A percentile compares a stretch with the other conserved stretches of the same genome.
These are phyloP conservation scores for Cryoendolithus antarcticus DNA, from an alignment of 2,329 filamentous ascomycete genomes.

Conservation along the genomic window DNA sequence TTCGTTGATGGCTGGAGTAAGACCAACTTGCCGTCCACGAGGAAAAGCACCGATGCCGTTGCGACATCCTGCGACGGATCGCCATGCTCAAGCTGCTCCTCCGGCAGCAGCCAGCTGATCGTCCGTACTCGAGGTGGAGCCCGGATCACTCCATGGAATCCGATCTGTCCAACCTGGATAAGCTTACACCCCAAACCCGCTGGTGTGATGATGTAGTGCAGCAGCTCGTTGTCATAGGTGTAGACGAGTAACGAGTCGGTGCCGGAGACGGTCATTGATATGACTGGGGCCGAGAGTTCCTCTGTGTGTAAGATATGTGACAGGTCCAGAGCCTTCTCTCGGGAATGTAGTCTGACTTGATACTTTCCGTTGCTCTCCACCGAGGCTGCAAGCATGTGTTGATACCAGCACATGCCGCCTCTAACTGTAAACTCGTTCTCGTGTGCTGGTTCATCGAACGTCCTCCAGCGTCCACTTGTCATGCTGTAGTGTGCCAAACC, in stretches of 20 bases:
- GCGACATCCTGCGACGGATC: conserved; percentile 94
- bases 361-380: conserved; percentile 76
- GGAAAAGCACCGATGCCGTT: conserved; percentile 81
- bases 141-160: conserved; percentile 89
- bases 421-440: conserved; percentile 88
- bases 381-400: conserved; percentile 84
- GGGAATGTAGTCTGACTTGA: conserved; percentile 76
- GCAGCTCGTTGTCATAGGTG: conserved; percentile 89
- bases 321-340: conserved; percentile 66
- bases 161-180: conserved; percentile 90
- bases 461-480: conserved; percentile 89
- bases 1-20: conserved; percentile 77
- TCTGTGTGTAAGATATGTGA: conserved; percentile 64
- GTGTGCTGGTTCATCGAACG: conserved; percentile 65
- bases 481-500: conserved; percentile 94
- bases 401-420: conserved; percentile 98
- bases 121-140: conserved; percentile 85
- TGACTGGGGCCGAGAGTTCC: conserved; percentile 70
- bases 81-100: conserved; percentile 76
- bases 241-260: conserved; percentile 94
- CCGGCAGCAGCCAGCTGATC: conserved; percentile 90
- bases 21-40: conserved; percentile 96
- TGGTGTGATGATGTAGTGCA: conserved; percentile 81
- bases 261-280: conserved; percentile 76
- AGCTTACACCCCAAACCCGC: conserved; percentile 60